Percentiles rank a stretch among this genome's conserved stretches.
Evolutionary conservation across 78 protist species (phyloP).

Genomic region (Dictyostelium purpureum): DNA sequence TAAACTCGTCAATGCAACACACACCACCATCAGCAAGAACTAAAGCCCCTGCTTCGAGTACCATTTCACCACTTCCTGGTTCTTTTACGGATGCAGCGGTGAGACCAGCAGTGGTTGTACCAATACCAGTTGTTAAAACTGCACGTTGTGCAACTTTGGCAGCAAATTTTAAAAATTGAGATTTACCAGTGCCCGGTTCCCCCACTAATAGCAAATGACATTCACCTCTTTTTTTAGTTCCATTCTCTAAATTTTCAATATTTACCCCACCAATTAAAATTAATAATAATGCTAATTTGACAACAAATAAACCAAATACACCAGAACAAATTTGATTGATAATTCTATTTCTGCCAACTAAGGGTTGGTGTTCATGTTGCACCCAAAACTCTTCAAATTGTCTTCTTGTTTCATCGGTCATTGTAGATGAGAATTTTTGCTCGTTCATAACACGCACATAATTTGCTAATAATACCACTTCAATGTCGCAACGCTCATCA

Average conservation of each 20-base stretch:
- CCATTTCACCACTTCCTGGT: slow-evolving; percentile 85
- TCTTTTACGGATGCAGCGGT: slow-evolving; percentile 78
- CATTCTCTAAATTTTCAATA: slow-evolving; percentile 2
- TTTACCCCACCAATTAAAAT: slow-evolving; percentile 95
- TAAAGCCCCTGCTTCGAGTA: slow-evolving; percentile 98
- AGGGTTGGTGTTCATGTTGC: slow-evolving; percentile 57
- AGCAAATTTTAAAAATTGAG: slow-evolving; percentile 94
- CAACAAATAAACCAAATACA: slow-evolving; percentile 86
- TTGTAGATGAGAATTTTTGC: not conserved
- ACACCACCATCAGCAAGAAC: slow-evolving; percentile 99
- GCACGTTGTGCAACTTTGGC: slow-evolving; percentile 89
- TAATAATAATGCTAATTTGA: slow-evolving; percentile 93
- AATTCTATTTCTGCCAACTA: slow-evolving; percentile 75
- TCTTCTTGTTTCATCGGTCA: slow-evolving; percentile 74
- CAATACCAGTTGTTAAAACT: slow-evolving; percentile 97
- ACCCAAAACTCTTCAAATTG: slow-evolving; percentile 83
- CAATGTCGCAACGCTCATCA: slow-evolving; percentile 85
- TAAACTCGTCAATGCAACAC: slow-evolving; percentile 99
- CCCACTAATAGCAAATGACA: slow-evolving; percentile 97
- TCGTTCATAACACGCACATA: slow-evolving; percentile 82
- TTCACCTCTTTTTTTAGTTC: slow-evolving; percentile 92
- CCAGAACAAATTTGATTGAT: slow-evolving; percentile 80
- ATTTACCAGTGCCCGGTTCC: slow-evolving; percentile 96
- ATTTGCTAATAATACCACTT: slow-evolving; percentile 84
- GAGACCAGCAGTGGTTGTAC: slow-evolving; percentile 82